Evolutionary conservation across 2,329 filamentous ascomycete genomes (phyloP).

Genomic region (Periconia sp.): DNA sequence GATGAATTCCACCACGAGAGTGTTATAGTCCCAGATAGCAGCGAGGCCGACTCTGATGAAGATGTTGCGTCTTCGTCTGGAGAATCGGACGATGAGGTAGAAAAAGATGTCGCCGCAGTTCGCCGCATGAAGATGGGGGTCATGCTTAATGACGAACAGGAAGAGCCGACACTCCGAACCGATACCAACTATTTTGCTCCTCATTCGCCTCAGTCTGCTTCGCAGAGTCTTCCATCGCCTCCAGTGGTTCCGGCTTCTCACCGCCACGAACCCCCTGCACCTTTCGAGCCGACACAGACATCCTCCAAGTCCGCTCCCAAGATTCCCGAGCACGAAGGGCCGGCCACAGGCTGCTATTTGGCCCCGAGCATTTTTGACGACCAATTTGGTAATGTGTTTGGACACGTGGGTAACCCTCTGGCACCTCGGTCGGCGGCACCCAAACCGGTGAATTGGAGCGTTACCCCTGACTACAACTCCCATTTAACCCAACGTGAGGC

Average conservation of each 20-base stretch:
- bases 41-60: conserved; percentile 2
- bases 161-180: background rate
- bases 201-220: no score
- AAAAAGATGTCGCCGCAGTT: conserved; percentile 5
- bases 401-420: conserved; percentile 16
- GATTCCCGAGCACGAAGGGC: background rate
- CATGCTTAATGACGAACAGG: conserved; percentile 12
- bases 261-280: background rate
- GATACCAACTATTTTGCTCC: background rate
- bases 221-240: no score
- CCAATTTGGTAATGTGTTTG: background rate
- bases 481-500: conserved; percentile 13
- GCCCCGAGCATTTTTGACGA: conserved; percentile 7
- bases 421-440: conserved; percentile 24
- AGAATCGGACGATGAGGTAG: conserved; percentile 8
- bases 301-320: background rate
- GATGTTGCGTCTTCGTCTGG: background rate
- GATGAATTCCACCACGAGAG: conserved; percentile 1
- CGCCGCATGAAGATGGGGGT: conserved; percentile 9
- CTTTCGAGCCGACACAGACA: background rate
- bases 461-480: conserved; percentile 7
- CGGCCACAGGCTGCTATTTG: no score
- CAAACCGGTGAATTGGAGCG: conserved; percentile 13
- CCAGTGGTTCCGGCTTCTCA: no score
- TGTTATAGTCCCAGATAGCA: conserved; percentile 14